phyloP scores from a whole-genome alignment of 73 alveolate genomes.

The Effrenium voratum region DNA sequence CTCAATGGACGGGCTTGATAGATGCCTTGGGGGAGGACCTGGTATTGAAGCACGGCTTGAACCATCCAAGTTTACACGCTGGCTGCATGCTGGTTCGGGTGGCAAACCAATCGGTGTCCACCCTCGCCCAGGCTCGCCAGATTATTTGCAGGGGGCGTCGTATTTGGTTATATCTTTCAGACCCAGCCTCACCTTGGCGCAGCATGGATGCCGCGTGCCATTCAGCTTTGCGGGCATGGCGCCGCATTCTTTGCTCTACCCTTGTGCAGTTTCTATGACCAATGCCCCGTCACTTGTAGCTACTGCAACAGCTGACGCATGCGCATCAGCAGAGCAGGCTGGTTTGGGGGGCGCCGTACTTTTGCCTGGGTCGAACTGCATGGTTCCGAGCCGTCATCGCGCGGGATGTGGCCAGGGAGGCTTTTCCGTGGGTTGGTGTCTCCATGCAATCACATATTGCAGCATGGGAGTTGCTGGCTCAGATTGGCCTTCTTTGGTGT shows the following conservation, averaged over 20 bases:
- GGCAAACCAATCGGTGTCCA: background rate
- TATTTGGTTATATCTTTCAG: background rate
- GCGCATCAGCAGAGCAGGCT: background rate
- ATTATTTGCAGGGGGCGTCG: background rate
- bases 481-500: background rate
- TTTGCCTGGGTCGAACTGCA: background rate
- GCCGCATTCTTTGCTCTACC: background rate
- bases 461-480: slow-evolving; percentile 4
- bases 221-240: background rate
- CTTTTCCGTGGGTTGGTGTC: background rate
- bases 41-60: background rate
- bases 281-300: background rate
- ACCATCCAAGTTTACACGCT: background rate
- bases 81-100: background rate
- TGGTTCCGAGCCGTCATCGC: background rate
- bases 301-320: background rate
- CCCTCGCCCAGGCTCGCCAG: background rate
- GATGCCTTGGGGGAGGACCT: background rate
- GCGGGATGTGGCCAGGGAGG: background rate
- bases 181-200: background rate
- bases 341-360: background rate
- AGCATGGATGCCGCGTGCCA: background rate
- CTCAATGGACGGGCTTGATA: background rate
- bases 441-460: background rate
- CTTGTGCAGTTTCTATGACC: background rate